Conservation (phyloP, 73 alveolate species). For the Stentor roeselii region DNA sequence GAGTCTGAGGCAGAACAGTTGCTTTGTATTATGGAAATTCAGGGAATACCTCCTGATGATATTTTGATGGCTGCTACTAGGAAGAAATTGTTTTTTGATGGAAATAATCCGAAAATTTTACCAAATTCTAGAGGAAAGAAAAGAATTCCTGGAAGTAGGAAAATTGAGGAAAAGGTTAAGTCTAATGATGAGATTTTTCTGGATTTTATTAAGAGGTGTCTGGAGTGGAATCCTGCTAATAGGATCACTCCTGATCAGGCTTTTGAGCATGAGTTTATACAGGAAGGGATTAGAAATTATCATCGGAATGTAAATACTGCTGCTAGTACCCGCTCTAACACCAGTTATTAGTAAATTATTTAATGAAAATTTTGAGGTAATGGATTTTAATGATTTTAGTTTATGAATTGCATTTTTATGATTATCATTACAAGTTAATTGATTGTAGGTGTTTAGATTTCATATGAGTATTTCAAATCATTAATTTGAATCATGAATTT, state of each 20-base stretch:
- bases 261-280: neutral
- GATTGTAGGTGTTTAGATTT: no score
- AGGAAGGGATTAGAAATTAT: neutral
- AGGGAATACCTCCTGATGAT: slow-evolving; percentile 76
- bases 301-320: no score
- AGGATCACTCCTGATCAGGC: slow-evolving; percentile 1
- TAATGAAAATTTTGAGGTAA: no score
- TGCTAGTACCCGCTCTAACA: no score
- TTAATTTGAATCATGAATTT: no score
- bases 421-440: no score
- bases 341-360: no score
- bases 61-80: slow-evolving; percentile 55
- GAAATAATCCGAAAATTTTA: slow-evolving; percentile 14
- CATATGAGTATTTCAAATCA: no score
- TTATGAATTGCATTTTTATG: no score
- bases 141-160: neutral
- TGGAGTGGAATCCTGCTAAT: neutral
- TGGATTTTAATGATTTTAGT: no score
- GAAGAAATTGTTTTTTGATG: slow-evolving; percentile 45
- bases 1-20: slow-evolving; percentile 77
- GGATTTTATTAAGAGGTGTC: neutral
- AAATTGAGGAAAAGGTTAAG: neutral
- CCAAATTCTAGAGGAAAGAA: neutral
- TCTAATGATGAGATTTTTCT: neutral
- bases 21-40: slow-evolving; percentile 72